Base-by-base conservation (phyloP, 2,329 filamentous ascomycete species). In the Ophiocordyceps sinensis region DNA sequence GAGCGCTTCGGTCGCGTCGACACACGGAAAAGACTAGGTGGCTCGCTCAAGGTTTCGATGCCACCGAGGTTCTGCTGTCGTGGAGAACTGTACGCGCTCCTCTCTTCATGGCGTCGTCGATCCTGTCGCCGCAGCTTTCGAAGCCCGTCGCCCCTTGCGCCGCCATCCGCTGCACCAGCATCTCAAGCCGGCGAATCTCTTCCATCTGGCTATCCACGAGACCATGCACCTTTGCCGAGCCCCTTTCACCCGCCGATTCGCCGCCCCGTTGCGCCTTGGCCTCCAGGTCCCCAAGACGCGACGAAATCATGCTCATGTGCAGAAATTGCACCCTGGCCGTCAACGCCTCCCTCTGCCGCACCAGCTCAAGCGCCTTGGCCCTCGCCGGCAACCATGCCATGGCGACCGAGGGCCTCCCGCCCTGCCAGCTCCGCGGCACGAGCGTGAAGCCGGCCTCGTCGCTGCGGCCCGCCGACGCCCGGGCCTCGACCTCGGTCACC, bases 241-340 rank as follows among this genome's bases (percentile, higher is more conserved):
- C 52, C 29, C 54, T 53, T 37, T 56, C 53, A 40, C 52, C 51
- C 39, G 49, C 52, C 39, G 49, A 44, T 41, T 59, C 14, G 5
- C 32, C 57, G n/a, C 50, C 50, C 50, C 49, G 50, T 28, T 49
- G 55, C 9, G 53, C 54, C 38, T 51, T 51, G 21, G 48, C 48
- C 47, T 65, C 61, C 10, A 65, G 50, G 30, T 62, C 56, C 10
- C 57, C 47, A 39, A 64, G 51, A 39, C 57, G 52, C 54, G 66
- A 66, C 36, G 64, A 62, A 28, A 69, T 60, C 58, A 70, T 64
- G 53, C 63, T 67, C 57, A 66, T 65, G 50, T 70, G 65, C 42
- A 66, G 60, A 47, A 70, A 70, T 38, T 67, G 58, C 34, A 70
- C 65, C 31, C 65, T 56, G 8, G 57, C 58, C 2, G 64, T 66